Percentiles rank a stretch among this genome's conserved stretches.
phyloP scores from a whole-genome alignment of 768 basidiomycete species.

The Clathrus columnatus region DNA sequence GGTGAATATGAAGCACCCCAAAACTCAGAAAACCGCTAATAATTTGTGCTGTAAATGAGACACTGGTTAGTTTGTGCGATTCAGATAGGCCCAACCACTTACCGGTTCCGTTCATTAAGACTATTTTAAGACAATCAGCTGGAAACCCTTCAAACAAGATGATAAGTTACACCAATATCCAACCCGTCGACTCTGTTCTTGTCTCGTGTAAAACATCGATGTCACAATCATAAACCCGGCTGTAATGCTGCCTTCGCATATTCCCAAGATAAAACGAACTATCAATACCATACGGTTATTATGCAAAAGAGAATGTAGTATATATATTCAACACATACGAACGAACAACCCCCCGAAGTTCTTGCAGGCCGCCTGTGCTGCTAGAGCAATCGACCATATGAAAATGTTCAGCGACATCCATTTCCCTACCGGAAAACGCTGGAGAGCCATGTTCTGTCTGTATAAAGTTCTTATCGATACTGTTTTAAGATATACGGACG shows the following conservation, averaged over 20 bases:
- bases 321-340: not conserved
- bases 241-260: slow-evolving; percentile 73
- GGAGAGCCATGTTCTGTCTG: slow-evolving; percentile 55
- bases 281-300: too few species aligned
- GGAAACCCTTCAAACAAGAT: too few species aligned
- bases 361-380: slow-evolving; percentile 59
- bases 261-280: slow-evolving; percentile 56
- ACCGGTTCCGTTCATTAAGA: slow-evolving; percentile 73
- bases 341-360: slow-evolving; percentile 58
- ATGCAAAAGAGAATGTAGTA: not conserved
- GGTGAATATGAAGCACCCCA: slow-evolving; percentile 54
- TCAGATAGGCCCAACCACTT: slow-evolving; percentile 8
- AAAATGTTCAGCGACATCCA: slow-evolving; percentile 71
- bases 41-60: slow-evolving; percentile 57
- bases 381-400: slow-evolving; percentile 55
- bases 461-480: not conserved
- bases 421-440: slow-evolving; percentile 66
- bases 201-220: slow-evolving; percentile 71
- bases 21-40: slow-evolving; percentile 67
- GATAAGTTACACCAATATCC: slow-evolving; percentile 85
- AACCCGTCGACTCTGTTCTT: slow-evolving; percentile 57
- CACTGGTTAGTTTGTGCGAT: not conserved
- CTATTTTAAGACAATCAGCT: too few species aligned
- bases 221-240: slow-evolving; percentile 72
- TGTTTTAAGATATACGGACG: too few species aligned